Percentiles rank a stretch among this genome's conserved stretches.
phyloP scores from a whole-genome alignment of 208 protist species.

The Lotmaria passim region DNA sequence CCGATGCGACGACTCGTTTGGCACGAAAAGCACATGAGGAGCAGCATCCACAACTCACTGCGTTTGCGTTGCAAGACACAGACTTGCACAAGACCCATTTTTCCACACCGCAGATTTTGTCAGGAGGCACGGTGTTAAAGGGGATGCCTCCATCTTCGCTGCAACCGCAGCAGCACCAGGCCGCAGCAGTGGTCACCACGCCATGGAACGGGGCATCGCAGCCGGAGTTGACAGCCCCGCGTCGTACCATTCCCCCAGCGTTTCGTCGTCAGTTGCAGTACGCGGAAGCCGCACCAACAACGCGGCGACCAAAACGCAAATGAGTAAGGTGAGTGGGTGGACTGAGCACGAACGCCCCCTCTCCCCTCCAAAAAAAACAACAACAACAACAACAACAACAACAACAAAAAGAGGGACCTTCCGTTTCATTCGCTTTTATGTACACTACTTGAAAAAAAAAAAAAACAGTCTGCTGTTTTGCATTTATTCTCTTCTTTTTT shows the following conservation, averaged over 20 bases:
- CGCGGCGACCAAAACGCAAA: conserved; percentile 49
- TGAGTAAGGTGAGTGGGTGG: too few relatives aligned
- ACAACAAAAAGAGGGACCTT: too few relatives aligned
- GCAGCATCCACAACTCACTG: not conserved
- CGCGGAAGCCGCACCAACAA: conserved; percentile 29
- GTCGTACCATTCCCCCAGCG: conserved; percentile 29
- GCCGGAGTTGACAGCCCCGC: not conserved
- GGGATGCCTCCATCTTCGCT: not conserved
- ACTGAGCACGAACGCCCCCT: too few relatives aligned
- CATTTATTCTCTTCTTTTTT: too few relatives aligned
- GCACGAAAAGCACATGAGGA: too few relatives aligned
- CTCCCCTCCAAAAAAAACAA: too few relatives aligned
- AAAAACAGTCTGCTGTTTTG: too few relatives aligned
- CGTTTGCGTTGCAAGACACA: not conserved
- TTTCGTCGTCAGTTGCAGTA: conserved; percentile 36
- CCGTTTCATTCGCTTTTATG: not conserved
- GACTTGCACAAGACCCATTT: not conserved
- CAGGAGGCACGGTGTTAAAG: not conserved
- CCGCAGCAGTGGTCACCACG: not conserved
- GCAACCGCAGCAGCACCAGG: not conserved
- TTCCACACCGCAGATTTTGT: not conserved
- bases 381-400: too few relatives aligned
- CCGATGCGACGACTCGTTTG: not conserved
- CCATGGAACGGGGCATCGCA: not conserved
- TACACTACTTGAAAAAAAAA: not conserved